A percentile compares a stretch with the other conserved stretches of the same genome.
These are phyloP conservation scores for Dacryopinax spathularia DNA, from an alignment of 768 basidiomycete species.

Conservation along the genomic window DNA sequence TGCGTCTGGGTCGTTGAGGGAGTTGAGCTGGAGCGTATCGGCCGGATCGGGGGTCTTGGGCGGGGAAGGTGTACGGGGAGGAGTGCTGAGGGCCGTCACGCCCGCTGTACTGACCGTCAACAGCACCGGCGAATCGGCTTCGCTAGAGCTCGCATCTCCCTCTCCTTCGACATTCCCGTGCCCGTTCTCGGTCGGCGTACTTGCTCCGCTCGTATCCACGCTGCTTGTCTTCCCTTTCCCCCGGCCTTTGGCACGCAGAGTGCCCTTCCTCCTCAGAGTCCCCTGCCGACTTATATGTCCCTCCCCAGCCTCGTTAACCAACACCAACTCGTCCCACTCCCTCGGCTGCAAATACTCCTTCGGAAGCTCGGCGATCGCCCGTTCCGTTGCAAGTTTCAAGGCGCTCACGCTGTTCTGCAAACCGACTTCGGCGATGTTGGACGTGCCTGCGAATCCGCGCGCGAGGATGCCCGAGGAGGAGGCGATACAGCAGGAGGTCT, in stretches of 20 bases:
- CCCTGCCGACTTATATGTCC: neutral
- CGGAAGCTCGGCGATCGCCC: conserved; percentile 29
- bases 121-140: no score
- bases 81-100: neutral
- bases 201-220: no score
- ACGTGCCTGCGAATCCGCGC: conserved; percentile 58
- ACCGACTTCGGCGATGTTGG: conserved; percentile 73
- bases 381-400: conserved; percentile 37
- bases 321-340: neutral
- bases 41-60: neutral
- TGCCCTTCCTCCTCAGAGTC: no score
- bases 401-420: conserved; percentile 42
- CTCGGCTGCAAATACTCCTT: neutral
- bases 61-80: neutral
- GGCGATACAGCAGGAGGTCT: conserved; percentile 63
- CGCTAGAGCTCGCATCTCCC: no score
- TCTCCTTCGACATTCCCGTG: no score
- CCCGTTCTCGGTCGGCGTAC: no score
- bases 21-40: neutral
- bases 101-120: no score
- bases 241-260: no score
- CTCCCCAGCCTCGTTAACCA: neutral
- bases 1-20: neutral
- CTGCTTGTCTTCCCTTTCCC: no score
- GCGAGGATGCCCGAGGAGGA: conserved; percentile 48